These are phyloP conservation scores for Wickerhamiella siamensis DNA, from an alignment of 805 yeast genomes.

Conservation along the genomic window DNA sequence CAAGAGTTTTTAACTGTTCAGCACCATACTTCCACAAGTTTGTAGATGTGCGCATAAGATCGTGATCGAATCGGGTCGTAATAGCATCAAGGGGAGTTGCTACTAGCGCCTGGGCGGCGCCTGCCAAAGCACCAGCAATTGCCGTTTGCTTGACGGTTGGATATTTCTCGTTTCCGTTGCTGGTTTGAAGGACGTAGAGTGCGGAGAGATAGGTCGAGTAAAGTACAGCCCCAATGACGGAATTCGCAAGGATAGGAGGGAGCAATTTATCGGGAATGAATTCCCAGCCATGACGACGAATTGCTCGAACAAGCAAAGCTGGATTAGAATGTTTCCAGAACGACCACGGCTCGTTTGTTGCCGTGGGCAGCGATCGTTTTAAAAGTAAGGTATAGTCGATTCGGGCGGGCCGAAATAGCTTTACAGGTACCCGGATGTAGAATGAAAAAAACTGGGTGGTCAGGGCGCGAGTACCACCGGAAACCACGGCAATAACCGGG, in stretches of 20 bases:
- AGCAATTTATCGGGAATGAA: slow-evolving; percentile 72
- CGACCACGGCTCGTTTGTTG: slow-evolving; percentile 23
- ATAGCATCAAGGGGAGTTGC: slow-evolving; percentile 93
- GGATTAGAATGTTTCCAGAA: slow-evolving; percentile 62
- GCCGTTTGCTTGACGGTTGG: slow-evolving; percentile 41
- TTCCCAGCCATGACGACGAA: slow-evolving; percentile 68
- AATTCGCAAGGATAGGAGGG: slow-evolving; percentile 81
- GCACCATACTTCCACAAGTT: slow-evolving; percentile 68
- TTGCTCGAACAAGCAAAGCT: slow-evolving; percentile 57
- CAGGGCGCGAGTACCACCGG: slow-evolving; percentile 77
- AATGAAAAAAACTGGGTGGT: slow-evolving; percentile 65
- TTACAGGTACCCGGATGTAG: slow-evolving; percentile 68
- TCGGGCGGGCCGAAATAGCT: slow-evolving; percentile 78
- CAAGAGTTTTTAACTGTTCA: slow-evolving; percentile 55
- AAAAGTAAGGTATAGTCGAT: slow-evolving; percentile 55
- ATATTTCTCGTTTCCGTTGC: slow-evolving; percentile 18
- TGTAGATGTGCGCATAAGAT: slow-evolving; percentile 35
- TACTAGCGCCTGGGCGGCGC: slow-evolving; percentile 72
- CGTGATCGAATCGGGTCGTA: slow-evolving; percentile 51
- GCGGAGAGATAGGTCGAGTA: slow-evolving; percentile 63
- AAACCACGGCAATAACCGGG: slow-evolving; percentile 53
- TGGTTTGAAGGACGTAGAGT: slow-evolving; percentile 13
- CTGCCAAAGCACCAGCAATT: slow-evolving; percentile 74
- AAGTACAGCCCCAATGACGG: slow-evolving; percentile 74
- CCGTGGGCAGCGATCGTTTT: slow-evolving; percentile 14